Conservation (phyloP, 495 filamentous ascomycete species). For the Antarctomyces pellizariae region DNA sequence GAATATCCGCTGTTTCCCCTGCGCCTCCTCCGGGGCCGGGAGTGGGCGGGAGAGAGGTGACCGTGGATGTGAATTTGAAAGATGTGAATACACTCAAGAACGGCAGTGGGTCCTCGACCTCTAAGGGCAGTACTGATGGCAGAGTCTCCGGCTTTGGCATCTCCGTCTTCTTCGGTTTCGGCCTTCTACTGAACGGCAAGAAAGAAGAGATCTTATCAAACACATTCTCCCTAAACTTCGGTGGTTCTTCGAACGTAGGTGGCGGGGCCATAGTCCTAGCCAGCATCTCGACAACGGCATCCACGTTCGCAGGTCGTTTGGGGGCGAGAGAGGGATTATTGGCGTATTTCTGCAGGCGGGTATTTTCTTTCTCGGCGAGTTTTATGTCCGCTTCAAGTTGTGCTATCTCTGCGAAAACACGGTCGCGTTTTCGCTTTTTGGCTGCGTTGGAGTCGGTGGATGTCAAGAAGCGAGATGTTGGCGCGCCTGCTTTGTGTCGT, state of each 20-base stretch:
- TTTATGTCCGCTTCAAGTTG: constrained; percentile 11
- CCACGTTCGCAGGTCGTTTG: too few species aligned
- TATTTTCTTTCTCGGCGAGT: constrained; percentile 11
- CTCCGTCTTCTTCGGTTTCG: constrained; percentile 5
- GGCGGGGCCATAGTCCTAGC: too few species aligned
- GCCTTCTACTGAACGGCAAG: constrained; percentile 23
- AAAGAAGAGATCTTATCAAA: too few species aligned
- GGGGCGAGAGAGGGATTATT: too few species aligned
- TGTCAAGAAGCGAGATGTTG: too few species aligned
- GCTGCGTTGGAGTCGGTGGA: too few species aligned
- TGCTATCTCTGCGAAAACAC: constrained; percentile 9
- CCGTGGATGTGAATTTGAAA: constrained; percentile 24
- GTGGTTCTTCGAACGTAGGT: too few species aligned
- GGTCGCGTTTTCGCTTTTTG: constrained; percentile 7
- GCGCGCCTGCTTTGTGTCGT: not conserved
- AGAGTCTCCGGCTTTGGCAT: constrained; percentile 6
- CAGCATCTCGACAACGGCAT: too few species aligned
- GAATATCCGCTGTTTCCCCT: constrained; percentile 7
- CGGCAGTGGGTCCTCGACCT: constrained; percentile 29
- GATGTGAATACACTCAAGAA: constrained; percentile 33
- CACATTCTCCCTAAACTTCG: too few species aligned
- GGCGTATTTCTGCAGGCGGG: too few species aligned
- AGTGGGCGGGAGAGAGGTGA: constrained; percentile 17
- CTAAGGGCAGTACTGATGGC: constrained; percentile 27
- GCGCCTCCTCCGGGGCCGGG: too few species aligned